Percentiles rank a stretch among this genome's conserved stretches.
Conservation (phyloP, 768 basidiomycete genomes). For the Trametes villosa region DNA sequence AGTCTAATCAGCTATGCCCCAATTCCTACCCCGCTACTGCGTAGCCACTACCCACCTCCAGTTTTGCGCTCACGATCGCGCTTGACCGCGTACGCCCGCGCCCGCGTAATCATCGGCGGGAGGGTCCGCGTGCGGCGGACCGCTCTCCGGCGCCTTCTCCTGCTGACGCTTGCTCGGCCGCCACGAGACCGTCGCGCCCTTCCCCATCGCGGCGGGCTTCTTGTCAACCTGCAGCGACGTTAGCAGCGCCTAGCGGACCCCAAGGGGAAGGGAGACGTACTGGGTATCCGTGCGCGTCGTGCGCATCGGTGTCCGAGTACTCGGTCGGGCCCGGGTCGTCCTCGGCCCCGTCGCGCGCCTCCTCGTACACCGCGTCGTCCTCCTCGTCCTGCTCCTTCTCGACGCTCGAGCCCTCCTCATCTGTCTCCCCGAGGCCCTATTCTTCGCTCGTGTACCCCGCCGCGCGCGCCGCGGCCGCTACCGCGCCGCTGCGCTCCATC, state of each 20-base stretch:
- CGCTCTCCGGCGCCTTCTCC: constrained; percentile 75
- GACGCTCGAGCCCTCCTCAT: too few relatives aligned
- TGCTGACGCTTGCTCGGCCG: constrained; percentile 62
- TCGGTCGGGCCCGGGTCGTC: constrained; percentile 63
- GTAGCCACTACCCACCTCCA: too few relatives aligned
- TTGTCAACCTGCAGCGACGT: constrained; percentile 50
- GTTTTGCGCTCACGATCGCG: too few relatives aligned
- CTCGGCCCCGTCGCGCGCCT: constrained; percentile 45
- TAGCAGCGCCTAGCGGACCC: constrained; percentile 33
- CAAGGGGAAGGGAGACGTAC: background rate
- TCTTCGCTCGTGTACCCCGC: constrained; percentile 90
- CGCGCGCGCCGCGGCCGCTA: constrained; percentile 87
- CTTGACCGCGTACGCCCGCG: too few relatives aligned
- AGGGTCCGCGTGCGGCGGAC: constrained; percentile 44
- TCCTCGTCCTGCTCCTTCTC: too few relatives aligned
- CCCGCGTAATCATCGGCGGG: too few relatives aligned
- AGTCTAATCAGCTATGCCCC: too few relatives aligned
- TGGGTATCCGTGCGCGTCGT: too few relatives aligned
- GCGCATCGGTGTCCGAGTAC: constrained; percentile 52
- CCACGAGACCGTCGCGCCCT: constrained; percentile 43
- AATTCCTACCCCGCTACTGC: too few relatives aligned
- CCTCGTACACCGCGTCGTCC: too few relatives aligned
- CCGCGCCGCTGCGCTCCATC: constrained; percentile 90
- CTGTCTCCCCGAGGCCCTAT: constrained; percentile 57
- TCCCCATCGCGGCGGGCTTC: constrained; percentile 39